Percentiles rank a stretch among this genome's conserved stretches.
Conservation (phyloP, 768 basidiomycete species). For the Hydnum rufescens region DNA sequence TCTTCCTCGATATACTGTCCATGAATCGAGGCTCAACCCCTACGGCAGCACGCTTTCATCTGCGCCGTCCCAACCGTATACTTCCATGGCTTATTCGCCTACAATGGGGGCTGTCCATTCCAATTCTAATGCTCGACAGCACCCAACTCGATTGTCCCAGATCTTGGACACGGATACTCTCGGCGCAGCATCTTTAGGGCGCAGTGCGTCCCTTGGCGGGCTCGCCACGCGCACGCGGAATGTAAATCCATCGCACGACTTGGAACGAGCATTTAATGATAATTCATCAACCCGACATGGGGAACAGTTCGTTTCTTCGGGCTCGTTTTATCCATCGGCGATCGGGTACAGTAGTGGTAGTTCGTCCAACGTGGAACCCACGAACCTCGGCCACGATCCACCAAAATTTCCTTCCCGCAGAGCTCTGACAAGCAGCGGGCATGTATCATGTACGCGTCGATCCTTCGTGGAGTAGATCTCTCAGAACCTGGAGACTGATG, state of each 20-base stretch:
- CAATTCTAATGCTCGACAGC: slow-evolving; percentile 10
- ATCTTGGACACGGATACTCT: slow-evolving; percentile 49
- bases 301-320: slow-evolving; percentile 3
- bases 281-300: slow-evolving; percentile 12
- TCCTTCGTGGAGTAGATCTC: too few species aligned
- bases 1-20: slow-evolving; percentile 31
- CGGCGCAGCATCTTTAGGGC: slow-evolving; percentile 34
- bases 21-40: slow-evolving; percentile 22
- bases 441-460: background rate
- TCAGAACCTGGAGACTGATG: too few species aligned
- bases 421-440: background rate
- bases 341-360: slow-evolving; percentile 2
- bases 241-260: slow-evolving; percentile 9
- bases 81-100: slow-evolving; percentile 14
- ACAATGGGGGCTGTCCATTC: background rate
- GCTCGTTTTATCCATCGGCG: slow-evolving; percentile 11
- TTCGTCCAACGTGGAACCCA: background rate
- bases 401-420: background rate
- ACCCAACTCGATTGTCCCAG: slow-evolving; percentile 43
- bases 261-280: slow-evolving; percentile 11
- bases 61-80: slow-evolving; percentile 30
- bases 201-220: slow-evolving; percentile 47
- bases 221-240: slow-evolving; percentile 22
- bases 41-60: slow-evolving; percentile 29
- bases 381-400: background rate